Conservation (phyloP, 2,329 filamentous ascomycete species). For the Monosporascus sp. region DNA sequence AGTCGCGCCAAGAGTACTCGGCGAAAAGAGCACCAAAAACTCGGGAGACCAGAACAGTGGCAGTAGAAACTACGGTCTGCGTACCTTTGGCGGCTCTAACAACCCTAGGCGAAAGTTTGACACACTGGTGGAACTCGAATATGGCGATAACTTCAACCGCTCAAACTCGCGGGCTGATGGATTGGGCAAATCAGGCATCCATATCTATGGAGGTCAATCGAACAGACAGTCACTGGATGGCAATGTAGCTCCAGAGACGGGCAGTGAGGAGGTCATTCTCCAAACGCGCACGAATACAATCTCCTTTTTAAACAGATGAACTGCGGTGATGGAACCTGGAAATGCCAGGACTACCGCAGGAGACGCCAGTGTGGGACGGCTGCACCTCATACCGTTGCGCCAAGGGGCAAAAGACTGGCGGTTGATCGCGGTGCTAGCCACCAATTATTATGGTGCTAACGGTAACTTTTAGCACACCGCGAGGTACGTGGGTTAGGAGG, state of each 20-base stretch:
- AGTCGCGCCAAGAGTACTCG: neutral
- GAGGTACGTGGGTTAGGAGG: no score
- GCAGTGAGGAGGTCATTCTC: slow-evolving; percentile 2
- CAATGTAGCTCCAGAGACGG: neutral
- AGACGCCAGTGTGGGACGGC: no score
- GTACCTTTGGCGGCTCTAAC: slow-evolving; percentile 3
- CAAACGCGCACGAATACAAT: slow-evolving; percentile 1
- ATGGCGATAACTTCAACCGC: slow-evolving; percentile 1
- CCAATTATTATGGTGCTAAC: no score
- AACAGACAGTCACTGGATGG: neutral
- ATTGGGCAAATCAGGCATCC: neutral
- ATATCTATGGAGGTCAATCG: neutral
- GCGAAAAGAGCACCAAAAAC: neutral
- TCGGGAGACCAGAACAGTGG: neutral
- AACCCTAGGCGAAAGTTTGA: slow-evolving; percentile 3
- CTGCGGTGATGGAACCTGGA: no score
- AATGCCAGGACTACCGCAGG: no score
- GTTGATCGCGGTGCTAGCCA: no score
- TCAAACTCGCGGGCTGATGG: neutral
- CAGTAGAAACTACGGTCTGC: neutral
- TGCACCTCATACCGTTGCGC: no score
- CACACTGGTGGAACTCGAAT: slow-evolving; percentile 2
- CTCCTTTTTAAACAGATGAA: no score
- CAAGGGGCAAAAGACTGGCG: no score
- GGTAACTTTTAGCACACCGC: no score